Conservation (phyloP, 2,329 filamentous ascomycete species). For the Cercospora sp. region DNA sequence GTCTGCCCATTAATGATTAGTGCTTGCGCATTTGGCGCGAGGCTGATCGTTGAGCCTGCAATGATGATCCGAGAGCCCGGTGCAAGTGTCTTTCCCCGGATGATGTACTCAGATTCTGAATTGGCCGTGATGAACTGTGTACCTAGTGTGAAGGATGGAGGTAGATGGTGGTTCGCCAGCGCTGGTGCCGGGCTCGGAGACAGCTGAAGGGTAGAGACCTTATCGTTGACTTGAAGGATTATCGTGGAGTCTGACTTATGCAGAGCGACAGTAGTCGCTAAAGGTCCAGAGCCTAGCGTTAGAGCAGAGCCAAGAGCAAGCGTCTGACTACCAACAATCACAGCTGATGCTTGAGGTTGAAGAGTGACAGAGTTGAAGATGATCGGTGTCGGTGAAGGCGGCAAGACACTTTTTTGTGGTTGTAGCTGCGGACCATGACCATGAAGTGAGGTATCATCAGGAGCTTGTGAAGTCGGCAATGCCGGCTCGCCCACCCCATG, state of each 20-base stretch:
- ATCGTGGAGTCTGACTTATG: background rate
- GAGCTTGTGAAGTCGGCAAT: background rate
- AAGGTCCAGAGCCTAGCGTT: background rate
- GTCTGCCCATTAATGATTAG: background rate
- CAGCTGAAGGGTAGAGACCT: background rate
- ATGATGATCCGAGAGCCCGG: background rate
- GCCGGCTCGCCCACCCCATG: background rate
- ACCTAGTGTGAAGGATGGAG: background rate
- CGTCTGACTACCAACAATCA: background rate
- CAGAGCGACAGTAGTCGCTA: background rate
- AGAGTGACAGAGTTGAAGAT: background rate
- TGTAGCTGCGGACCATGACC: background rate
- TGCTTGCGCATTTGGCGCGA: background rate
- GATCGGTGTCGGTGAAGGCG: background rate
- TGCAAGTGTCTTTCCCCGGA: background rate
- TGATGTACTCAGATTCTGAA: background rate
- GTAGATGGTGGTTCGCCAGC: background rate
- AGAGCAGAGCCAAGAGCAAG: background rate
- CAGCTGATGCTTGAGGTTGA: background rate
- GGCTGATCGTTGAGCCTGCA: background rate
- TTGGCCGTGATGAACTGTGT: background rate
- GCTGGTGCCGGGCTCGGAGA: background rate
- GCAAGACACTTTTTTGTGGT: background rate
- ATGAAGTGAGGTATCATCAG: background rate
- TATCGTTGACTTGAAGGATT: background rate